A percentile compares a stretch with the other conserved stretches of the same genome.
phyloP scores from a whole-genome alignment of 306 rosid genomes.

The Vicia faba region DNA sequence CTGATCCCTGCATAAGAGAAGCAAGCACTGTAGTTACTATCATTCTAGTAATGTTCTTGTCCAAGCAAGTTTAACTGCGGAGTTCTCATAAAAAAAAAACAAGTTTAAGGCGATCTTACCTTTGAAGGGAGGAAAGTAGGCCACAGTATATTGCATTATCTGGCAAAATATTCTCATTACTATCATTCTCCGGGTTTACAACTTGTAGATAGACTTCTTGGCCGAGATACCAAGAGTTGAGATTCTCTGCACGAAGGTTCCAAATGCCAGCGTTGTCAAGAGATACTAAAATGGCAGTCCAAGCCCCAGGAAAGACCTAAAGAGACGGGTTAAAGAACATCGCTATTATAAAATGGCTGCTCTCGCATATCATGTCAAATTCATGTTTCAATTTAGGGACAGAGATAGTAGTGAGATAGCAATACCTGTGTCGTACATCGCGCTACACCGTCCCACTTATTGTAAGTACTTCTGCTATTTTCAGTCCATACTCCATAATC shows the following conservation, averaged over 20 bases:
- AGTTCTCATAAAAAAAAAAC: no score
- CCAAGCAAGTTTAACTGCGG: no score
- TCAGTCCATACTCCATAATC: conserved; percentile 88
- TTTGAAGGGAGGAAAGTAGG: conserved; percentile 78
- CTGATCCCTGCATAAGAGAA: conserved; percentile 69
- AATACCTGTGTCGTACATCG: conserved; percentile 78
- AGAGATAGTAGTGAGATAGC: not conserved
- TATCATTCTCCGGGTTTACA: conserved; percentile 66
- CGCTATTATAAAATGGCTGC: conserved; percentile 20
- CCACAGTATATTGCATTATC: conserved; percentile 81
- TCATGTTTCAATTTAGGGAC: not conserved
- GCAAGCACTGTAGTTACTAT: conserved; percentile 17
- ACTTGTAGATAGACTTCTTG: conserved; percentile 80
- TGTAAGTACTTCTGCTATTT: conserved; percentile 76
- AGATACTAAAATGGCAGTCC: conserved; percentile 90
- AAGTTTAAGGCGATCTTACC: conserved; percentile 51
- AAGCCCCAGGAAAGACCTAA: conserved; percentile 93
- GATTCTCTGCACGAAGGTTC: conserved; percentile 90
- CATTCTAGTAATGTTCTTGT: no score
- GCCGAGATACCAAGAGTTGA: conserved; percentile 87
- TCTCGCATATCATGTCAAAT: no score
- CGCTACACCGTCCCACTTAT: conserved; percentile 88
- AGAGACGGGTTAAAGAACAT: conserved; percentile 3
- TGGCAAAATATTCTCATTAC: conserved; percentile 56
- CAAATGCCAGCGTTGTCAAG: conserved; percentile 90